Conservation (phyloP, 805 yeast species). For the Lipomyces japonicus region DNA sequence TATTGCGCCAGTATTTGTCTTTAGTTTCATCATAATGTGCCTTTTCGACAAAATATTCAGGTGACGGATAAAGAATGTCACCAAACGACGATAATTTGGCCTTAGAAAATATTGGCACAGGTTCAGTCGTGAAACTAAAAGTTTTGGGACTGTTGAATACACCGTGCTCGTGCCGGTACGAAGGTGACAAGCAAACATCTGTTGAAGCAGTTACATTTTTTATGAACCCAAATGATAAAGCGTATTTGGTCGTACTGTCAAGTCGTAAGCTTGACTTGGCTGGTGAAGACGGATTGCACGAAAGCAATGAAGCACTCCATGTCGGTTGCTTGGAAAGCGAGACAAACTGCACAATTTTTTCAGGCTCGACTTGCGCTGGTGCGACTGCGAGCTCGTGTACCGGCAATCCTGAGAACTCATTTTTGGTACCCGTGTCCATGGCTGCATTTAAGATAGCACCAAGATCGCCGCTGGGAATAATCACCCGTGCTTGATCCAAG, state of each 20-base stretch:
- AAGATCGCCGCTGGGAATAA: slow-evolving; percentile 27
- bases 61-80: slow-evolving; percentile 30
- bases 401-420: slow-evolving; percentile 16
- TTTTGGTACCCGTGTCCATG: slow-evolving; percentile 18
- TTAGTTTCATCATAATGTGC: slow-evolving; percentile 11
- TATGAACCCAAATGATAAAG: slow-evolving; percentile 25
- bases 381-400: slow-evolving; percentile 5
- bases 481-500: slow-evolving; percentile 30
- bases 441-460: slow-evolving; percentile 7
- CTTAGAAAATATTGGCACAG: slow-evolving; percentile 30
- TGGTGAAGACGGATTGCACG: slow-evolving; percentile 19
- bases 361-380: not conserved
- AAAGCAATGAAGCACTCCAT: slow-evolving; percentile 22
- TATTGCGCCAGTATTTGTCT: slow-evolving; percentile 28
- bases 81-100: slow-evolving; percentile 27
- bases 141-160: slow-evolving; percentile 27
- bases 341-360: slow-evolving; percentile 10
- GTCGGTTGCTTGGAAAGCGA: slow-evolving; percentile 21
- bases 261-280: slow-evolving; percentile 5
- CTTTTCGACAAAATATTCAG: slow-evolving; percentile 26
- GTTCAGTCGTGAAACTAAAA: slow-evolving; percentile 22
- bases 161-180: slow-evolving; percentile 26
- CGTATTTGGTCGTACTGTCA: slow-evolving; percentile 16
- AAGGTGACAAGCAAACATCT: slow-evolving; percentile 29
- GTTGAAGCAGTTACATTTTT: slow-evolving; percentile 24